These are phyloP conservation scores for Saturnispora diversa DNA, from an alignment of 805 yeast genomes.

Conservation along the genomic window DNA sequence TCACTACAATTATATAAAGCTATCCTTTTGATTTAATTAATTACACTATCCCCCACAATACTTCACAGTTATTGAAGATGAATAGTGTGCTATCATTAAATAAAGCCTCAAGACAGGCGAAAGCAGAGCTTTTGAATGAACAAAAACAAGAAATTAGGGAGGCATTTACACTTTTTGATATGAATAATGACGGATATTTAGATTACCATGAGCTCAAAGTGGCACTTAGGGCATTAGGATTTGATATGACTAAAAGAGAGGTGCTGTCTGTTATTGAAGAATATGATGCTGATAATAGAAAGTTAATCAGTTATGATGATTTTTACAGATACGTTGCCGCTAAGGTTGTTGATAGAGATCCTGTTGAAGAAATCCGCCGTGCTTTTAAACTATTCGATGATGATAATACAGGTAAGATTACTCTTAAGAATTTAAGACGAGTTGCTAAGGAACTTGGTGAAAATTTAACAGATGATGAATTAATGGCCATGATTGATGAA, in stretches of 20 bases:
- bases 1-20: background rate
- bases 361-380: constrained; percentile 81
- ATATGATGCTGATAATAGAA: constrained; percentile 70
- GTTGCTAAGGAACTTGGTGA: constrained; percentile 93
- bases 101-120: constrained; percentile 34
- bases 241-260: constrained; percentile 69
- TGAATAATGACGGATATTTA: constrained; percentile 81
- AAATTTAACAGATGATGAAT: constrained; percentile 82
- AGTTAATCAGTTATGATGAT: constrained; percentile 69
- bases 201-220: constrained; percentile 93
- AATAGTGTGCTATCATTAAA: constrained; percentile 14
- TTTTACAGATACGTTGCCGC: constrained; percentile 76
- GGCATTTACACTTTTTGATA: constrained; percentile 85
- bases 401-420: constrained; percentile 79
- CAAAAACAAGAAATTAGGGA: constrained; percentile 88
- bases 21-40: background rate
- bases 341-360: constrained; percentile 80
- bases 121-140: constrained; percentile 67
- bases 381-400: constrained; percentile 89
- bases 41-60: background rate
- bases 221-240: constrained; percentile 89
- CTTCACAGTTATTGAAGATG: constrained; percentile 3
- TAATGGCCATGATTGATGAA: constrained; percentile 95
- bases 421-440: constrained; percentile 71
- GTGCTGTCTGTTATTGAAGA: constrained; percentile 70